Conservation (phyloP, 257 asterid species). For the Scutellaria baicalensis region DNA sequence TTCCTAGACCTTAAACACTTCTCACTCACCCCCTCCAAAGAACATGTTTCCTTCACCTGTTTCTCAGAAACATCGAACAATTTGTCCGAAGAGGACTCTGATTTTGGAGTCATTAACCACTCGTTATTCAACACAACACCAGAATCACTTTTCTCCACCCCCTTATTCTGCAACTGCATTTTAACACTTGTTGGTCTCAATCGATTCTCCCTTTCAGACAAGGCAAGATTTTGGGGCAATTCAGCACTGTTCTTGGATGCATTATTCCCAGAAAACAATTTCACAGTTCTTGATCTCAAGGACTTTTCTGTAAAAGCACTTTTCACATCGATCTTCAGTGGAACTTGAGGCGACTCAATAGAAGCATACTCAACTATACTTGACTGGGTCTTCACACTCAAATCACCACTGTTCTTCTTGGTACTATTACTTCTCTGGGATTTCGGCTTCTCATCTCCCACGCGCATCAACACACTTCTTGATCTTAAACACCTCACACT, state of each 20-base stretch:
- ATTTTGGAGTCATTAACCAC: neutral
- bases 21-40: no score
- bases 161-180: slow-evolving; percentile 1
- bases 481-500: slow-evolving; percentile 32
- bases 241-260: no score
- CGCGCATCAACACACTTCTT: slow-evolving; percentile 20
- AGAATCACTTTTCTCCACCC: neutral
- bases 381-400: neutral
- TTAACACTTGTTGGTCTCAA: neutral
- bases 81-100: slow-evolving; percentile 1
- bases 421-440: neutral
- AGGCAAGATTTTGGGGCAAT: neutral
- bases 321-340: no score
- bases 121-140: neutral
- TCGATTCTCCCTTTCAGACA: slow-evolving; percentile 9
- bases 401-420: slow-evolving; percentile 1
- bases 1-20: no score
- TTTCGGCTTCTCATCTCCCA: slow-evolving; percentile 8
- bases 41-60: slow-evolving; percentile 3
- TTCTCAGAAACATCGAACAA: neutral
- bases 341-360: neutral
- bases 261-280: no score
- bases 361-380: neutral
- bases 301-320: no score
- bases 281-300: no score